Evolutionary conservation across 495 filamentous ascomycete genomes (phyloP).

Genomic region (Hypoxylon intermedium): DNA sequence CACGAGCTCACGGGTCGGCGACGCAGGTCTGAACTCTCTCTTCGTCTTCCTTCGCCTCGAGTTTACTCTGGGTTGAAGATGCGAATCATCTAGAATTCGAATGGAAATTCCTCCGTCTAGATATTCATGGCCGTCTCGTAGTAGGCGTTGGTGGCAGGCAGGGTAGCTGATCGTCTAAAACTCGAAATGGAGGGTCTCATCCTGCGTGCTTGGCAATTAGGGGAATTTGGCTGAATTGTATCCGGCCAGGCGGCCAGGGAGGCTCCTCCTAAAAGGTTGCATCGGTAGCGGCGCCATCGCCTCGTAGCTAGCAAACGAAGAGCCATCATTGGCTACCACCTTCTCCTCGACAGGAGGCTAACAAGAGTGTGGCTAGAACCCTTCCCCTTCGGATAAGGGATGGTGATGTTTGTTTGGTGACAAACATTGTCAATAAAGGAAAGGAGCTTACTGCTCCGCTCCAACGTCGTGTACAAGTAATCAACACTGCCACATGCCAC

Average conservation of each 20-base stretch:
- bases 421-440: conserved; percentile 1
- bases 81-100: conserved; percentile 12
- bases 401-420: conserved; percentile 5
- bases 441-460: conserved; percentile 25
- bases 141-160: background rate
- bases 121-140: conserved; percentile 8
- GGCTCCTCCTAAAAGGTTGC: too few species aligned
- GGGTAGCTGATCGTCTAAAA: conserved; percentile 14
- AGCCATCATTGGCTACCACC: background rate
- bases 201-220: conserved; percentile 38
- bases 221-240: conserved; percentile 37
- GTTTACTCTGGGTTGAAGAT: conserved; percentile 13
- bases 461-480: too few species aligned
- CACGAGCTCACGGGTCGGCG: conserved; percentile 13
- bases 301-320: background rate
- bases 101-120: conserved; percentile 13
- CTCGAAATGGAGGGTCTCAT: conserved; percentile 4
- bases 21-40: conserved; percentile 6
- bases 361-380: conserved; percentile 6
- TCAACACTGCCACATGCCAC: too few species aligned
- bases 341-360: background rate
- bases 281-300: conserved; percentile 9
- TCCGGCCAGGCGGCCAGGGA: background rate
- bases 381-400: too few species aligned
- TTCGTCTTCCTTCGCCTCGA: conserved; percentile 22